A percentile compares a stretch with the other conserved stretches of the same genome.
Conservation (phyloP, 2,329 filamentous ascomycete species). For the Cladosporium velox region DNA sequence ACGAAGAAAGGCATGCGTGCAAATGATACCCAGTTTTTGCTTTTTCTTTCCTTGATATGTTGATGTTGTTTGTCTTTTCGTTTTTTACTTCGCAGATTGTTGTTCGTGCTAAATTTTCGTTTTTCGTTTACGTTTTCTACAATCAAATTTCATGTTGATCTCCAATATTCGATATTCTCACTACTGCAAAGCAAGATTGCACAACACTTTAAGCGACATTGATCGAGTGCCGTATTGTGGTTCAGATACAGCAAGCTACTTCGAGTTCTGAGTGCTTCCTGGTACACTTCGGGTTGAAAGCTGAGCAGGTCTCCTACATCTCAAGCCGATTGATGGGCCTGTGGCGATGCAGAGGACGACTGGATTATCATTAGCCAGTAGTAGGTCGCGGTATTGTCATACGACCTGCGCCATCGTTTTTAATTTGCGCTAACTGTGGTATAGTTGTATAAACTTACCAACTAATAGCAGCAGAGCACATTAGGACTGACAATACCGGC, state of each 20-base stretch:
- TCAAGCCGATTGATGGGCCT: background rate
- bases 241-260: background rate
- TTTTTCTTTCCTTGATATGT: background rate
- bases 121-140: background rate
- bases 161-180: background rate
- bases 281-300: background rate
- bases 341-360: background rate
- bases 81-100: background rate
- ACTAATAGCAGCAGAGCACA: background rate
- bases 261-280: background rate
- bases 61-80: background rate
- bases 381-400: background rate
- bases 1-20: slow-evolving; percentile 12
- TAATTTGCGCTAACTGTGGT: background rate
- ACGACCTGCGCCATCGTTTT: background rate
- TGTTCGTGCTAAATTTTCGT: background rate
- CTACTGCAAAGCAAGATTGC: background rate
- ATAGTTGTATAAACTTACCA: background rate
- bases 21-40: slow-evolving; percentile 20
- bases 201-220: background rate
- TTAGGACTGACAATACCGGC: background rate
- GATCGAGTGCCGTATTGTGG: background rate
- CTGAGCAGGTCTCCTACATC: background rate
- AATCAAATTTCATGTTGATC: background rate
- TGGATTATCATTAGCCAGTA: background rate